Evolutionary conservation across 2,329 filamentous ascomycete species (phyloP).

Genomic region (Clonostachys sp.): DNA sequence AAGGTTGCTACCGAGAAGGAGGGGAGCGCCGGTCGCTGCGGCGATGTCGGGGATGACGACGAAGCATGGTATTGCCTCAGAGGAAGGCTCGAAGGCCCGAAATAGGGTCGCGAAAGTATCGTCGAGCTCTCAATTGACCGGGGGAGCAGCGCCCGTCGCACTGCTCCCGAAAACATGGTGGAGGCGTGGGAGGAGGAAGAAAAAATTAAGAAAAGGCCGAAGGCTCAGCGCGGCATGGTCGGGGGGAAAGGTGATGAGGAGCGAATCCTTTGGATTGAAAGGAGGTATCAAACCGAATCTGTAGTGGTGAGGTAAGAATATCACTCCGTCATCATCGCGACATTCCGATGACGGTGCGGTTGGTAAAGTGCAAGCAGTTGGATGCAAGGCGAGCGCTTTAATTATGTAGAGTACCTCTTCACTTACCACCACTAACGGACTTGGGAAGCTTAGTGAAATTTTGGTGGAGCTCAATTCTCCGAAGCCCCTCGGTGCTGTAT

Average conservation of each 20-base stretch:
- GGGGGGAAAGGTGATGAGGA: too few species aligned
- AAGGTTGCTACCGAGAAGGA: slow-evolving; percentile 13
- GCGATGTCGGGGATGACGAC: neutral
- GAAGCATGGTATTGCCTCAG: too few species aligned
- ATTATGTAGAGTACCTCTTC: neutral
- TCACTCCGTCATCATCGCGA: too few species aligned
- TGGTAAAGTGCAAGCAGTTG: neutral
- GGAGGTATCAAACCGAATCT: too few species aligned
- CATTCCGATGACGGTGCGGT: too few species aligned
- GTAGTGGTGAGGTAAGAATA: slow-evolving; percentile 18
- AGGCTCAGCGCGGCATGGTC: too few species aligned
- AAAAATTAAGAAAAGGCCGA: too few species aligned
- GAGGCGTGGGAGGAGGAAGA: too few species aligned
- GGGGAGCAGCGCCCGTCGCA: slow-evolving; percentile 44
- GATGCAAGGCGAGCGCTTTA: neutral
- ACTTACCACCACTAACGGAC: neutral
- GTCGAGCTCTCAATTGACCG: slow-evolving; percentile 26
- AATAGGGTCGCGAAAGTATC: neutral
- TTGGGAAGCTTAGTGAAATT: neutral
- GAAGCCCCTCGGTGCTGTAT: too few species aligned
- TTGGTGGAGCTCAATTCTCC: too few species aligned
- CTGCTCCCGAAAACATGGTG: slow-evolving; percentile 42
- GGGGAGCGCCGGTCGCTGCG: slow-evolving; percentile 11
- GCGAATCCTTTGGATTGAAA: too few species aligned
- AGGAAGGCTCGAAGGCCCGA: too few species aligned